Evolutionary conservation across 1,139 yeast genomes (phyloP), one percentile per base, ranked within the genome.

Genomic region (Suhomyces kunorum): DNA sequence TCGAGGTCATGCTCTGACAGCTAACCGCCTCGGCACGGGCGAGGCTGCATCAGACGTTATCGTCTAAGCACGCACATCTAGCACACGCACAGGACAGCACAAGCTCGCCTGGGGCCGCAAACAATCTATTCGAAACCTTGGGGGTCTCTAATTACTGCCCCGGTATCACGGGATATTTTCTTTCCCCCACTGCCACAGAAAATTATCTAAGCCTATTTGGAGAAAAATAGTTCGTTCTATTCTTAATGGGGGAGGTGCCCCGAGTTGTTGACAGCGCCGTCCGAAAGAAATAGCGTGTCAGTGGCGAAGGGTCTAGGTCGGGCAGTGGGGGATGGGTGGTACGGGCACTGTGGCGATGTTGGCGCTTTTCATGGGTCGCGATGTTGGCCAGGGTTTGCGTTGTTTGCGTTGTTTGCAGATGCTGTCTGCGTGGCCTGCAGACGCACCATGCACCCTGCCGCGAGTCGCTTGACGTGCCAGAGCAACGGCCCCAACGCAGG

Each of bases 1-100:
- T n/a, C 24, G 24, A 20, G 32, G 32, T 29, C 32, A 29, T 22
- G 24, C 17, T 13, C 24, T 29, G 25, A 29, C 32, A 29, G 32
- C 24, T 29, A 13, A 13, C 23, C 32, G 32, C 32, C 32, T 29
- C 24, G 14, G 20, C 14, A 5, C 6, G n/a, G 17, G 11, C 12
- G 32, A 29, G 32, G 32, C 32, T 29, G 7, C 32, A 12, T 6
- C 32, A 18, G 24, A 12, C 32, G 19, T 29, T 29, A 29, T 29
- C 32, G 24, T 29, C 32, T 29, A 19, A 18, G 25, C 13, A 19
- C 16, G 7, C 24, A 15, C 12, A 12, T 13, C 24, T 29, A 8
- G 24, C 22, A 17, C 14, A 18, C 16, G 24, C 14, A 5, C 3
- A 6, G 17, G 8, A 8, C 32, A 12, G 32, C 24, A 19, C 15